Evolutionary conservation across 306 rosid species (phyloP).

Genomic region (Quercus engelmannii): DNA sequence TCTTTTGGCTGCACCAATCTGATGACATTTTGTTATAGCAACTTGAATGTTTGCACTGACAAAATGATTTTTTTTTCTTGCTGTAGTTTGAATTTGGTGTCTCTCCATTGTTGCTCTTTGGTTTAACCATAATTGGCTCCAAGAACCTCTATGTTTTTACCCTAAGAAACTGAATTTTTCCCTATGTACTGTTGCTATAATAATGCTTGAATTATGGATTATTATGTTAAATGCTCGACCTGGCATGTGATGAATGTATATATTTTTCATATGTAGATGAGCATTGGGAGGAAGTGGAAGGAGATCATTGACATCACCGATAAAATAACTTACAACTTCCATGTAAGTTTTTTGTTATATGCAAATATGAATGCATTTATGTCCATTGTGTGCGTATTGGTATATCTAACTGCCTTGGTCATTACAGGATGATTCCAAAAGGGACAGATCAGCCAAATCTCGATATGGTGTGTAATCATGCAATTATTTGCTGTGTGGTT

Average conservation of each 20-base stretch:
- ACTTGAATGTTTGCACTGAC: background rate
- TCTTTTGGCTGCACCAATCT: background rate
- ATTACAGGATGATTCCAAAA: constrained; percentile 81
- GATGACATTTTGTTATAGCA: background rate
- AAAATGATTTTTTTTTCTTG: background rate
- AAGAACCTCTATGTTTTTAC: background rate
- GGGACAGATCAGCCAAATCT: constrained; percentile 54
- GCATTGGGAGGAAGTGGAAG: constrained; percentile 98
- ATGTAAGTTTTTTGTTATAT: constrained; percentile 44
- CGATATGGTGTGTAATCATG: constrained; percentile 62
- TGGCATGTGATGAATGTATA: background rate
- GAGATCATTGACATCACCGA: constrained; percentile 72
- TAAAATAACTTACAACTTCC: constrained; percentile 68
- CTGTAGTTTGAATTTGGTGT: background rate
- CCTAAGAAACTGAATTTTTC: background rate
- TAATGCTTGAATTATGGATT: background rate
- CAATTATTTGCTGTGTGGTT: constrained; percentile 8
- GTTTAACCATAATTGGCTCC: background rate
- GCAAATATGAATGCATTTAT: background rate
- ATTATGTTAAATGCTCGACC: background rate
- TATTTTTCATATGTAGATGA: constrained; percentile 52
- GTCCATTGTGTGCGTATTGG: background rate
- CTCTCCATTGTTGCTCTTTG: background rate
- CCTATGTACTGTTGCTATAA: background rate
- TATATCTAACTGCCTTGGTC: constrained; percentile 26